A percentile compares a stretch with the other conserved stretches of the same genome.
phyloP scores from a whole-genome alignment of 2,329 filamentous ascomycete species.

The Capronia epimyces region DNA sequence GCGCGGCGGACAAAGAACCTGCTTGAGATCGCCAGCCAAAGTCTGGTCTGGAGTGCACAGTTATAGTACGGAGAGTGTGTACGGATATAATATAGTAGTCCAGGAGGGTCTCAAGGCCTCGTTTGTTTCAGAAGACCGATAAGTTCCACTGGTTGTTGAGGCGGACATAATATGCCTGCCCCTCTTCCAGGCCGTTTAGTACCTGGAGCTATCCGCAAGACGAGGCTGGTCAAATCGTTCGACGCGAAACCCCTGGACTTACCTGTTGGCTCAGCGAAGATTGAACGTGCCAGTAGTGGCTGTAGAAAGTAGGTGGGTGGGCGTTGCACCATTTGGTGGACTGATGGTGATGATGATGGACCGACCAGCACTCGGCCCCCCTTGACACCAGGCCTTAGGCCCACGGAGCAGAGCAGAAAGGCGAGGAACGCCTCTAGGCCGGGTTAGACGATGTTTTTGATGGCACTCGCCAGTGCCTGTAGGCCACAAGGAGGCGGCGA shows the following conservation, averaged over 20 bases:
- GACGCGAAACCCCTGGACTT: background rate
- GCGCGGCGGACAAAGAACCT: background rate
- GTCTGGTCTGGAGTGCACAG: background rate
- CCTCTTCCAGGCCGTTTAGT: background rate
- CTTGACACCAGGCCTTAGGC: constrained; percentile 7
- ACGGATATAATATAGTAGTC: too few species aligned
- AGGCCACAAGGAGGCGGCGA: too few species aligned
- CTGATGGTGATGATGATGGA: background rate
- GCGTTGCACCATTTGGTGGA: constrained; percentile 3
- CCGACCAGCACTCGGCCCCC: constrained; percentile 3
- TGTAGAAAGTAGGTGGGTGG: background rate
- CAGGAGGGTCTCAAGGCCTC: too few species aligned
- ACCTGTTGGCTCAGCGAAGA: background rate
- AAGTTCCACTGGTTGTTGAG: too few species aligned
- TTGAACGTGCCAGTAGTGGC: background rate
- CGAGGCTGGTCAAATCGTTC: background rate
- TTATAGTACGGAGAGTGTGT: too few species aligned
- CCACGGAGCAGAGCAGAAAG: background rate
- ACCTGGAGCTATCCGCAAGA: background rate
- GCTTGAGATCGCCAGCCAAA: background rate
- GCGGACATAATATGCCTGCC: too few species aligned
- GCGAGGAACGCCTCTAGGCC: background rate
- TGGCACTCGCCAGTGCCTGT: background rate
- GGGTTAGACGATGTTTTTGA: too few species aligned
- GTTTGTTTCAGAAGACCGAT: too few species aligned